Conservation (phyloP, 306 rosid species). For the Cyclanthera cordifolia region DNA sequence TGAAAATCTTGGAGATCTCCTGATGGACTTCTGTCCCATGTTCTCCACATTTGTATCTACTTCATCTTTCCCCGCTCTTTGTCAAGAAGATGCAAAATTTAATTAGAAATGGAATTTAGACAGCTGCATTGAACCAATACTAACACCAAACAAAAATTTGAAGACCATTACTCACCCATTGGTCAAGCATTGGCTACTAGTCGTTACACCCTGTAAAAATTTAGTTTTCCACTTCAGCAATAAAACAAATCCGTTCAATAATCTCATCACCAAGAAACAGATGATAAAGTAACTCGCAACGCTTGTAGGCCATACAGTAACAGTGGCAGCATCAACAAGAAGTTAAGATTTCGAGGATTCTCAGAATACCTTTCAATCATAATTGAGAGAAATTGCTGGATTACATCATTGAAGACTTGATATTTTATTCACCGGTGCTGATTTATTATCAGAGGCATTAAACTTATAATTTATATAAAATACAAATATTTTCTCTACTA, state of each 20-base stretch:
- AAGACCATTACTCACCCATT: slow-evolving; percentile 38
- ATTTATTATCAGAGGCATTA: not conserved
- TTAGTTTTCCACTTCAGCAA: slow-evolving; percentile 26
- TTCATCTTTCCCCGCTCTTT: slow-evolving; percentile 24
- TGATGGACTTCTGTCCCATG: slow-evolving; percentile 14
- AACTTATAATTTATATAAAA: not conserved
- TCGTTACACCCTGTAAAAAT: slow-evolving; percentile 33
- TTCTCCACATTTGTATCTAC: slow-evolving; percentile 11
- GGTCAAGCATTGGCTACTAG: slow-evolving; percentile 25
- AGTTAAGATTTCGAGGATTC: slow-evolving; percentile 2
- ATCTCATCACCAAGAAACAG: not conserved
- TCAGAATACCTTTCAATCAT: not conserved
- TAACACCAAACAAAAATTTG: slow-evolving; percentile 12
- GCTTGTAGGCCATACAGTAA: slow-evolving; percentile 1
- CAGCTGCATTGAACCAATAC: slow-evolving; percentile 1
- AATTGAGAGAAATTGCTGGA: not conserved
- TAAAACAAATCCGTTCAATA: not conserved
- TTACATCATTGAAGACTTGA: not conserved
- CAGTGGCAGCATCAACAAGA: slow-evolving; percentile 4
- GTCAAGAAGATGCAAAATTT: slow-evolving; percentile 20
- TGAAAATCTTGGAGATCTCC: slow-evolving; percentile 31
- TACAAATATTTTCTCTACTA: not conserved
- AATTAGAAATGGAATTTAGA: slow-evolving; percentile 16
- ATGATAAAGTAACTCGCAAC: slow-evolving; percentile 4
- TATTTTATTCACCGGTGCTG: not conserved